Evolutionary conservation across 2,329 filamentous ascomycete genomes (phyloP), one percentile per base, ranked within the genome.

Genomic region (Aspergillus candidus): DNA sequence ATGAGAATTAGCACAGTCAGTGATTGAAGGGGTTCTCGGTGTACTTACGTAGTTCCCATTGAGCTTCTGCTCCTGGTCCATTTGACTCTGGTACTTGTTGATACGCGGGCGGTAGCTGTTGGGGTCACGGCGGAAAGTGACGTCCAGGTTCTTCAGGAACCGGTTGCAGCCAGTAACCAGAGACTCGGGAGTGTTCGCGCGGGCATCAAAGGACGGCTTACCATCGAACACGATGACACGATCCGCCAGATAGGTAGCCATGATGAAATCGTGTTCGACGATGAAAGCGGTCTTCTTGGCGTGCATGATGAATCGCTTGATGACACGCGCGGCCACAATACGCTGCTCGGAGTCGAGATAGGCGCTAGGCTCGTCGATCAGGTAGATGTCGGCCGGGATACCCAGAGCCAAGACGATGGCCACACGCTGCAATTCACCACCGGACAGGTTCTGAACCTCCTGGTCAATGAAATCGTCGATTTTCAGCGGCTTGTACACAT

Each of bases 271-370:
- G 85, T 98, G 93, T 82, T 98, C 93, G 67, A 98, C 91, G 57
- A 98, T 83, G 69, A 98, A 98, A 40, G 93, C 93, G 0, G 93
- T 98, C 82, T 97, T 97, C 83, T 97, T 97, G 60, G 89, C 84
- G 76, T 98, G 91, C 93, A 98, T 98, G 72, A 98, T 98, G 79
- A 94, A 98, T 56, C 93, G 86, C 79, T 98, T 98, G 75, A 98
- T 98, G 66, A 98, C 94, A 65, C 90, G 86, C 36, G 91, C 86
- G 50, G 90, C 91, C 59, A 98, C 84, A 64, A 98, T 95, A 86
- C 93, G 91, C 74, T 98, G 93, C 74, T 98, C 93, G 39, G 93
- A 97, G 69, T 98, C 93, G 47, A 98, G 86, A 71, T 98, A 98
- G 51, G 90, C 90, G 56, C 86, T 93, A 37, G 93, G 93, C 74